A percentile compares a stretch with the other conserved stretches of the same genome.
phyloP scores from a whole-genome alignment of 2,329 filamentous ascomycete species.

The Fusarium ramigenum region DNA sequence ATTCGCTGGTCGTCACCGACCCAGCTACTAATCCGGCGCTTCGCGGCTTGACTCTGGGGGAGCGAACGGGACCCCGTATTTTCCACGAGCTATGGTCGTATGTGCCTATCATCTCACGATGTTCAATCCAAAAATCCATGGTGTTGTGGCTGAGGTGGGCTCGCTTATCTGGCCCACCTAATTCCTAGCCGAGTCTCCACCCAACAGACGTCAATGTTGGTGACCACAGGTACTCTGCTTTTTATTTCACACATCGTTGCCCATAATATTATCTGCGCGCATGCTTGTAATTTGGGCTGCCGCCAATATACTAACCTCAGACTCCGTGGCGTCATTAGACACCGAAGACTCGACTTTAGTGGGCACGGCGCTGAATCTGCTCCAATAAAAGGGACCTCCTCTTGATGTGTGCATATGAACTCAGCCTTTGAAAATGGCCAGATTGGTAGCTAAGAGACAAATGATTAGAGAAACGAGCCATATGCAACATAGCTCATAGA shows the following conservation, averaged over 20 bases:
- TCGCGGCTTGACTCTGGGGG: constrained; percentile 12
- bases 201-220: neutral
- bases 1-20: constrained; percentile 19
- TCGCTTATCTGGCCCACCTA: neutral
- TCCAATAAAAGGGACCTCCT: too few relatives aligned
- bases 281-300: neutral
- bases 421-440: rapidly evolving
- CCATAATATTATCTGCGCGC: neutral
- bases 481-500: rapidly evolving
- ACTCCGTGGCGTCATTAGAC: too few relatives aligned
- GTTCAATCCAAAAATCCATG: neutral
- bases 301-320: too few relatives aligned
- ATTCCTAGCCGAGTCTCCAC: neutral
- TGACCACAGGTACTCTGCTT: neutral
- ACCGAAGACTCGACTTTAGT: rapidly evolving
- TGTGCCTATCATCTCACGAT: neutral
- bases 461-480: rapidly evolving
- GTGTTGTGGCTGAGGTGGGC: neutral
- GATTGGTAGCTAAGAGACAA: neutral
- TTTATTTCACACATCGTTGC: rapidly evolving
- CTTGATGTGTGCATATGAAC: neutral
- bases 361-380: neutral
- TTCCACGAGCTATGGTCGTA: constrained; percentile 10
- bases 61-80: constrained; percentile 16
- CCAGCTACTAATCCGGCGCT: constrained; percentile 14